Conservation (phyloP, 2,329 filamentous ascomycete genomes). For the Aureobasidium subglaciale region DNA sequence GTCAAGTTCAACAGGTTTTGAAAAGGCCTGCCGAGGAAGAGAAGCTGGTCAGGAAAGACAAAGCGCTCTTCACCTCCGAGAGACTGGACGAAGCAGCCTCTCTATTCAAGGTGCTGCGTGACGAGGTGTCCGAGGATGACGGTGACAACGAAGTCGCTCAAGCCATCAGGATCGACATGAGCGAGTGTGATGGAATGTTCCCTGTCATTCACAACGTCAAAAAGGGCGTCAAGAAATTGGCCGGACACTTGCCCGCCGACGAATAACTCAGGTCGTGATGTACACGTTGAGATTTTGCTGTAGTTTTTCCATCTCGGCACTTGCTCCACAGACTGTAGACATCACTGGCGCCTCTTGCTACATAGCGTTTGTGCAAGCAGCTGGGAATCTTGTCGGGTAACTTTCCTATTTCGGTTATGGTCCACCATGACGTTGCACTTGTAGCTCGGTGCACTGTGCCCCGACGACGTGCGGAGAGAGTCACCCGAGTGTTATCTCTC, state of each 20-base stretch:
- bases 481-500: not conserved
- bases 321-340: not conserved
- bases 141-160: constrained; percentile 14
- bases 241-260: not conserved
- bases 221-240: constrained; percentile 14
- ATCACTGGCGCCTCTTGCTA: not conserved
- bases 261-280: too few relatives aligned
- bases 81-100: constrained; percentile 27
- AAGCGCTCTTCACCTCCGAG: constrained; percentile 17
- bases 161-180: not conserved
- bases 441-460: not conserved
- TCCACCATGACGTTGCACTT: not conserved
- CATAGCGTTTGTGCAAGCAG: too few relatives aligned
- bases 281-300: not conserved
- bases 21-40: not conserved
- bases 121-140: constrained; percentile 24
- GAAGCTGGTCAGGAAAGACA: constrained; percentile 20
- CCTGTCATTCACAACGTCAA: not conserved
- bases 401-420: not conserved
- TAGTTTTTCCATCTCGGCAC: not conserved
- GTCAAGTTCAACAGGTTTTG: not conserved
- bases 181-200: not conserved
- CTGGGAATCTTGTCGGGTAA: not conserved
- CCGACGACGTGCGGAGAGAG: constrained; percentile 3
- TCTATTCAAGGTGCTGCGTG: constrained; percentile 19